Base-by-base conservation (phyloP, 225 moss, liverwort and hornwort genomes). In the Sphagnum contortum region DNA sequence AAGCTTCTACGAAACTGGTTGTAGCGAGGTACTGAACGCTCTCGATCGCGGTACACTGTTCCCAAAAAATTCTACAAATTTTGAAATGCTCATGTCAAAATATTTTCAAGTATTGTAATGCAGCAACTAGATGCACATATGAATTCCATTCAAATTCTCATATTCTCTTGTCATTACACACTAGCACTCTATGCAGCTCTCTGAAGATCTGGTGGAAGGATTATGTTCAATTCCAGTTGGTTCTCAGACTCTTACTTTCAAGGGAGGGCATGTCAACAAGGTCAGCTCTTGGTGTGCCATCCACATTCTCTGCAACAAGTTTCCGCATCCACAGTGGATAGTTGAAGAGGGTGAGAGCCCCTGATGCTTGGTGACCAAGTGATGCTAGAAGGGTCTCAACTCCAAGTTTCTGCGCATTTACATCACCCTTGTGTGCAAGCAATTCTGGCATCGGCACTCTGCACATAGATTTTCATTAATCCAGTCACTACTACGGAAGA, bases 271-370 rank as follows among this genome's bases (percentile, higher is more conserved):
- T 66, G 72, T 87, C 87, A 48, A 84, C 67, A 46, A 3, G 66
- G 0, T 77, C 74, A 2, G 48, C n/a, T 3, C 79, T 72, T 63
- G 62, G 69, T 0, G 67, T 73, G 69, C 87, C 87, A 3, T 75
- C 64, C 5, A 61, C 52, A 10, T 79, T 60, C 56, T 83, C 69
- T 3, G 72, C 64, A 4, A 44, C 73, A 2, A 79, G 6, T 0
- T 75, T 45, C 56, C 81, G 78, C 84, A 87, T 73, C 84, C 84
- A 87, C 1, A 56, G 61, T 3, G 87, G 87, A 71, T 87, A 84
- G 58, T 87, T 87, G 60, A 71, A 81, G 11, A 79, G 29, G 12
- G 60, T 58, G 48, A 87, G 77, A 9, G 73, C 66, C 56, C 87
- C 84, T 11, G 87, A 65, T 4, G 87, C 77, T 46, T 87, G 87